A percentile compares a stretch with the other conserved stretches of the same genome.
Conservation (phyloP, 2,329 filamentous ascomycete genomes). For the Dactylonectria macrodidyma region DNA sequence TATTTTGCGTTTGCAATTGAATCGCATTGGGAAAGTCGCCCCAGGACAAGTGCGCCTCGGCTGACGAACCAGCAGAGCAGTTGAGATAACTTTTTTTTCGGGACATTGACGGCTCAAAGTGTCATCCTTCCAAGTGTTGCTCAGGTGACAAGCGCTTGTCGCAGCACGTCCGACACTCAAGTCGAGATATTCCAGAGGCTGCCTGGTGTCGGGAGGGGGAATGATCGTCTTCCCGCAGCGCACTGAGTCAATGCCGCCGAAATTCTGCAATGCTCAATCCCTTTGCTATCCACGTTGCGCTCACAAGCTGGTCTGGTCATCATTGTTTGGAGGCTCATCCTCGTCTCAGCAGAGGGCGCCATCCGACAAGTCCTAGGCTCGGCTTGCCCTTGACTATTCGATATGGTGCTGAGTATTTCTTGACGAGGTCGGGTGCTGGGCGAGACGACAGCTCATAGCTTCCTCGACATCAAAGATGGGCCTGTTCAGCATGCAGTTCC, state of each 20-base stretch:
- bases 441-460: not conserved
- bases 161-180: constrained; percentile 3
- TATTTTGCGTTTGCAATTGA: constrained; percentile 12
- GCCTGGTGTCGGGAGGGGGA: not conserved
- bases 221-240: constrained; percentile 2
- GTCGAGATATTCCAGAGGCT: constrained; percentile 9
- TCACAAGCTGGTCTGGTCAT: not conserved
- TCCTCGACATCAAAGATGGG: not conserved
- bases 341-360: not conserved
- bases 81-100: constrained; percentile 2
- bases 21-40: not conserved
- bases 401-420: not conserved
- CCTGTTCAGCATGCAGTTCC: constrained; percentile 57
- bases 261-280: constrained; percentile 2
- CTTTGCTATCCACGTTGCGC: not conserved
- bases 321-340: not conserved
- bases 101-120: not conserved
- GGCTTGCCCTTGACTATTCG: not conserved
- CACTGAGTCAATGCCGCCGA: not conserved
- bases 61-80: not conserved
- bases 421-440: not conserved
- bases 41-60: not conserved
- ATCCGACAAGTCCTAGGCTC: not conserved
- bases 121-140: constrained; percentile 7
- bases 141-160: not conserved